Conservation (phyloP, 2,329 filamentous ascomycete genomes). For the Verticillium longisporum region DNA sequence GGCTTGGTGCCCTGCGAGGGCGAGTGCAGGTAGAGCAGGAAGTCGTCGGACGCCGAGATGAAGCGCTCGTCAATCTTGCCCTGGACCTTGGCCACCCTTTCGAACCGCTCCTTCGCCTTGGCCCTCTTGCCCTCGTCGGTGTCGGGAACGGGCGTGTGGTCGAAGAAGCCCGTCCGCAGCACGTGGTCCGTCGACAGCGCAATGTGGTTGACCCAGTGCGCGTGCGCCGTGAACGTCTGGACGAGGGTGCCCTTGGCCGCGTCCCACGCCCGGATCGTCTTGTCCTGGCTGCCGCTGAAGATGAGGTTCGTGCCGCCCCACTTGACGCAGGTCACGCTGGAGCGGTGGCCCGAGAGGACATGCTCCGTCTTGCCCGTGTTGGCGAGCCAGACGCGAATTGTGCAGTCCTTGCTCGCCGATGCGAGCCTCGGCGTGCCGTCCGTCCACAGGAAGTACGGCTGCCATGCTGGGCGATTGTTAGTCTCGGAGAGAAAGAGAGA, state of each 20-base stretch:
- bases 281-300: constrained; percentile 84
- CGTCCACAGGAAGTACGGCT: constrained; percentile 81
- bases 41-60: constrained; percentile 89
- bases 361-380: constrained; percentile 73
- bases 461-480: constrained; percentile 55
- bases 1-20: constrained; percentile 73
- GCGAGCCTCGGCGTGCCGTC: constrained; percentile 72
- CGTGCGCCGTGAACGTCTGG: constrained; percentile 74
- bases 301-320: constrained; percentile 89
- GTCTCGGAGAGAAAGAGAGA: not conserved
- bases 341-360: constrained; percentile 82
- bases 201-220: constrained; percentile 93
- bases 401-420: constrained; percentile 83
- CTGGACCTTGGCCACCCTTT: constrained; percentile 72
- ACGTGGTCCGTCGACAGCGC: constrained; percentile 90
- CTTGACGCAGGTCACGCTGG: constrained; percentile 79
- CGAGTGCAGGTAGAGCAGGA: constrained; percentile 95
- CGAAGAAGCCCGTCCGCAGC: constrained; percentile 77
- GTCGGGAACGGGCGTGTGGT: constrained; percentile 66
- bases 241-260: constrained; percentile 69
- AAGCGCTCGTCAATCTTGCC: constrained; percentile 76
- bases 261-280: constrained; percentile 88
- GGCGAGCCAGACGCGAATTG: constrained; percentile 80
- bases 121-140: constrained; percentile 63
- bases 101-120: constrained; percentile 76